Percentiles rank a stretch among this genome's conserved stretches.
Evolutionary conservation across 2,329 filamentous ascomycete species (phyloP).

Genomic region (Aspergillus awamori): DNA sequence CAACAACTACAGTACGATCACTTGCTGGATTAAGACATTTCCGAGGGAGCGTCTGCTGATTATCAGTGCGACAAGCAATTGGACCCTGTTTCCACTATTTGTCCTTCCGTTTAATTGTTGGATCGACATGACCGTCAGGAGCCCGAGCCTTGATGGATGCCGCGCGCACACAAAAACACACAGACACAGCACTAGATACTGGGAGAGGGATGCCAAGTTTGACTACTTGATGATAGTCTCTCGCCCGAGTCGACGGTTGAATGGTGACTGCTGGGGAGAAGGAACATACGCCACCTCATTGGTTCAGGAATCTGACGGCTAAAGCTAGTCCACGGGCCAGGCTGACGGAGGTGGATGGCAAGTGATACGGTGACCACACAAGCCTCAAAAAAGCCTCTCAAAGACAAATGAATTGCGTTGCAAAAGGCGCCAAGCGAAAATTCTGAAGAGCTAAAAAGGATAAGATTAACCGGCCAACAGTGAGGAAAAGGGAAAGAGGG

Average conservation of each 20-base stretch:
- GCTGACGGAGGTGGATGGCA: background rate
- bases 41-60: background rate
- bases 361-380: background rate
- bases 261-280: background rate
- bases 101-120: background rate
- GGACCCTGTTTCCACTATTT: constrained; percentile 4
- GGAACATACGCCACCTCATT: background rate
- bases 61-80: constrained; percentile 1
- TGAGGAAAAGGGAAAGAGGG: background rate
- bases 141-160: background rate
- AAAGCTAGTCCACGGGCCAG: background rate
- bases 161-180: background rate
- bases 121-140: background rate
- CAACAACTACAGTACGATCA: background rate
- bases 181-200: background rate
- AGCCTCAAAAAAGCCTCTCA: background rate
- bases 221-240: background rate
- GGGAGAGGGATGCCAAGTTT: background rate
- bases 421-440: background rate
- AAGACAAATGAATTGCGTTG: background rate
- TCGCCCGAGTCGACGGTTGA: background rate
- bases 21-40: too few species aligned
- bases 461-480: background rate
- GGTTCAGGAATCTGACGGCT: background rate
- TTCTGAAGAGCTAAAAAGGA: background rate